Percentiles rank a stretch among this genome's conserved stretches.
phyloP scores from a whole-genome alignment of 345 rosid species.

The Triadica sebifera region DNA sequence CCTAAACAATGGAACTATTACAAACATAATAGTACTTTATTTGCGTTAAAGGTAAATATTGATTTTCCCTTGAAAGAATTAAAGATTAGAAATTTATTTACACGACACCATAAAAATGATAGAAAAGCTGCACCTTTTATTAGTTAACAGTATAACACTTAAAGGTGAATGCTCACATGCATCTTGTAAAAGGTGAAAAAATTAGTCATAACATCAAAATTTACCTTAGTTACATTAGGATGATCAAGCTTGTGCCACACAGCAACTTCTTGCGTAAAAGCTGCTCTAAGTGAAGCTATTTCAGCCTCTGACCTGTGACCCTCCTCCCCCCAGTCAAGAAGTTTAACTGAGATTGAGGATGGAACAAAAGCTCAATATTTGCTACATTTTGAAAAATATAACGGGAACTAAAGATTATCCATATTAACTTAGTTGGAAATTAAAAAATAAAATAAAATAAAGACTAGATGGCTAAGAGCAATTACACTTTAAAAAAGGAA shows the following conservation, averaged over 20 bases:
- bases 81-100: not conserved
- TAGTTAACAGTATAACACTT: not conserved
- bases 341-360: conserved; percentile 55
- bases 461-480: not conserved
- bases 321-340: conserved; percentile 99
- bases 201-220: conserved; percentile 6
- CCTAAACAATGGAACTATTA: not conserved
- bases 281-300: conserved; percentile 68
- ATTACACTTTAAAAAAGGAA: not conserved
- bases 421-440: not conserved
- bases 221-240: conserved; percentile 97
- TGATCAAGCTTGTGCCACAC: conserved; percentile 99
- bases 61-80: not conserved
- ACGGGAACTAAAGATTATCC: conserved; percentile 9
- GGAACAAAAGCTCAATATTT: conserved; percentile 7
- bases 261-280: conserved; percentile 88
- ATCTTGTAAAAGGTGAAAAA: conserved; percentile 1
- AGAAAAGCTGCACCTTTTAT: conserved; percentile 1
- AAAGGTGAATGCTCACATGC: conserved; percentile 15
- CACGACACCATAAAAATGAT: not conserved
- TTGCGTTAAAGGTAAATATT: not conserved
- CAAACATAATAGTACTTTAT: not conserved
- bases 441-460: no score
- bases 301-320: conserved; percentile 95
- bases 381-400: not conserved